Conservation (phyloP, 139 green algal species). For the Tetraselmis striata region DNA sequence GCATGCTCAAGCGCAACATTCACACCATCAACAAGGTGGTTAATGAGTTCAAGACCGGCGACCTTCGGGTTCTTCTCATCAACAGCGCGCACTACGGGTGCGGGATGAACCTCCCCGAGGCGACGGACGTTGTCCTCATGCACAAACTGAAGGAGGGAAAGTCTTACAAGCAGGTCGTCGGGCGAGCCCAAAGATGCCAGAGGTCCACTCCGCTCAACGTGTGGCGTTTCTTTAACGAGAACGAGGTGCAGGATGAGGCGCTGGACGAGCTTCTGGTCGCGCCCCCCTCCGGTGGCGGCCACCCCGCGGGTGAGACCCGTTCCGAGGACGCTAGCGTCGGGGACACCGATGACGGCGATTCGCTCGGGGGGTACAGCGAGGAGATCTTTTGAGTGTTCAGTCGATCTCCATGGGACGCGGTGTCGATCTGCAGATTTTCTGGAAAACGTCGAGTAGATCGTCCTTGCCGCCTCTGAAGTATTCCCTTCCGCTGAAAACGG, state of each 20-base stretch:
- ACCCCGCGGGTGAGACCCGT: too few relatives aligned
- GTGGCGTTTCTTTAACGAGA: constrained; percentile 12
- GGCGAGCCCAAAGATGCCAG: constrained; percentile 4
- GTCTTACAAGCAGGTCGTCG: constrained; percentile 9
- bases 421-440: neutral
- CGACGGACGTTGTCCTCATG: constrained; percentile 16
- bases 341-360: too few relatives aligned
- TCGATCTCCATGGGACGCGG: neutral
- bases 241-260: neutral
- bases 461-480: neutral
- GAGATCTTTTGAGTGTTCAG: neutral
- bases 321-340: too few relatives aligned
- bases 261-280: neutral
- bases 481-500: neutral
- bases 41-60: neutral
- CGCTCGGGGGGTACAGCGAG: too few relatives aligned
- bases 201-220: constrained; percentile 3
- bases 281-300: too few relatives aligned
- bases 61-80: constrained; percentile 3
- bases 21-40: neutral
- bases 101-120: constrained; percentile 6
- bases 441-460: neutral
- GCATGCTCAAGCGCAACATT: neutral
- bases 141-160: constrained; percentile 1
- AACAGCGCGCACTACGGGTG: constrained; percentile 9